phyloP scores from a whole-genome alignment of 805 yeast genomes.

The Millerozyma acaciae region DNA sequence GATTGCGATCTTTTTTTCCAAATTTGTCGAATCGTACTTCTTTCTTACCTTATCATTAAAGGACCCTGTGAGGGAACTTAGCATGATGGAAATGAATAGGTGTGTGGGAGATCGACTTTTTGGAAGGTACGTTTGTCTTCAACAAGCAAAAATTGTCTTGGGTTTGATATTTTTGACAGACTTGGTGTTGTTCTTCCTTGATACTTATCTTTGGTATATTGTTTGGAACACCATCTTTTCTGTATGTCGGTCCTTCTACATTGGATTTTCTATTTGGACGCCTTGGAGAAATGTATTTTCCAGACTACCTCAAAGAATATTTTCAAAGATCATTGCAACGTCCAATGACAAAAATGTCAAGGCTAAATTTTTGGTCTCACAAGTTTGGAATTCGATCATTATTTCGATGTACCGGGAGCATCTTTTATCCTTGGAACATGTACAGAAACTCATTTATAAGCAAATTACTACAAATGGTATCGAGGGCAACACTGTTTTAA shows the following conservation, averaged over 20 bases:
- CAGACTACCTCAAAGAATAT: conserved; percentile 70
- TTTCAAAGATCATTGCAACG: conserved; percentile 60
- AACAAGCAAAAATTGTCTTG: conserved; percentile 57
- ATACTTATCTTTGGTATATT: conserved; percentile 83
- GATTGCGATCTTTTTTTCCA: conserved; percentile 62
- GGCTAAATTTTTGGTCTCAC: conserved; percentile 58
- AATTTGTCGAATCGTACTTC: conserved; percentile 74
- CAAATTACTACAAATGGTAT: conserved; percentile 36
- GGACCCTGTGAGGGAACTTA: conserved; percentile 70
- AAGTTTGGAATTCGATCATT: conserved; percentile 81
- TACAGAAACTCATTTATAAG: conserved; percentile 60
- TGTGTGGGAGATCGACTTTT: conserved; percentile 62
- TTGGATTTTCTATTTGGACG: conserved; percentile 82
- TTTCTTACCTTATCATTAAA: conserved; percentile 67
- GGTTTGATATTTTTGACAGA: conserved; percentile 56
- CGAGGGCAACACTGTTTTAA: conserved; percentile 40
- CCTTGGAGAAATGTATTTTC: conserved; percentile 85
- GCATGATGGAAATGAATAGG: conserved; percentile 47
- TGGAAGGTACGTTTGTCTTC: conserved; percentile 49
- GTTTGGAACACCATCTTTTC: conserved; percentile 75
- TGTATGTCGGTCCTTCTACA: conserved; percentile 62
- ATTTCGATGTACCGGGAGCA: conserved; percentile 83
- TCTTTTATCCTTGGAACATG: conserved; percentile 67
- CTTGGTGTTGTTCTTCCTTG: conserved; percentile 66
- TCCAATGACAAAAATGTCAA: conserved; percentile 30